phyloP scores from a whole-genome alignment of 2,329 filamentous ascomycete genomes.

The Cryphonectria carpinicola region DNA sequence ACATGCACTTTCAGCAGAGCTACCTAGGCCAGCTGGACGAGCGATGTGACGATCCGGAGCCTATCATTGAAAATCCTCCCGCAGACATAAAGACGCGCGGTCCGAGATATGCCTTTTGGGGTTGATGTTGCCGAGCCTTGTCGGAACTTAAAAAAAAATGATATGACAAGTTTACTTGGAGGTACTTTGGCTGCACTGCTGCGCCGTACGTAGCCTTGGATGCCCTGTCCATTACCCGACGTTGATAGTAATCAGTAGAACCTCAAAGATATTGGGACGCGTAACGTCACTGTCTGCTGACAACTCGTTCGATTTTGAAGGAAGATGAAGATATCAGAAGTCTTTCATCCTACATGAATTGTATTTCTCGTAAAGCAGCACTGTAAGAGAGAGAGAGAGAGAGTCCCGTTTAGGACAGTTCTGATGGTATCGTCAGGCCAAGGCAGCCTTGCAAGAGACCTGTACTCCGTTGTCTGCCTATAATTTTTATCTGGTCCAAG shows the following conservation, averaged over 20 bases:
- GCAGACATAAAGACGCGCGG: constrained; percentile 9
- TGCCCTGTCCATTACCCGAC: neutral
- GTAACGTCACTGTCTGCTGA: neutral
- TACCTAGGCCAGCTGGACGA: neutral
- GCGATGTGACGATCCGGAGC: neutral
- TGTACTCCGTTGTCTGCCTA: constrained; percentile 20
- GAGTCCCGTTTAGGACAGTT: neutral
- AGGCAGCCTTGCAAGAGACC: constrained; percentile 29
- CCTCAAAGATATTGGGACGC: neutral
- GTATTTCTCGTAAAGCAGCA: neutral
- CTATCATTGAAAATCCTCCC: neutral
- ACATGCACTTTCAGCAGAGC: neutral
- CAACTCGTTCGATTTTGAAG: neutral
- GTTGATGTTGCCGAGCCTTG: neutral
- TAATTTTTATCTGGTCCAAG: neutral
- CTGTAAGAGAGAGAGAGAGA: neutral
- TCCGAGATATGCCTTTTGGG: neutral
- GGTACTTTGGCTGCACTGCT: neutral
- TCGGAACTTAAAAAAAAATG: neutral
- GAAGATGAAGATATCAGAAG: too few relatives aligned
- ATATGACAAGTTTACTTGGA: neutral
- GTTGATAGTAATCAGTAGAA: neutral
- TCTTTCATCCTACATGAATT: neutral
- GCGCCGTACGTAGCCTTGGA: neutral
- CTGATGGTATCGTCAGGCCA: constrained; percentile 22